phyloP scores from a whole-genome alignment of 768 basidiomycete genomes.

The Tremella fuciformis region DNA sequence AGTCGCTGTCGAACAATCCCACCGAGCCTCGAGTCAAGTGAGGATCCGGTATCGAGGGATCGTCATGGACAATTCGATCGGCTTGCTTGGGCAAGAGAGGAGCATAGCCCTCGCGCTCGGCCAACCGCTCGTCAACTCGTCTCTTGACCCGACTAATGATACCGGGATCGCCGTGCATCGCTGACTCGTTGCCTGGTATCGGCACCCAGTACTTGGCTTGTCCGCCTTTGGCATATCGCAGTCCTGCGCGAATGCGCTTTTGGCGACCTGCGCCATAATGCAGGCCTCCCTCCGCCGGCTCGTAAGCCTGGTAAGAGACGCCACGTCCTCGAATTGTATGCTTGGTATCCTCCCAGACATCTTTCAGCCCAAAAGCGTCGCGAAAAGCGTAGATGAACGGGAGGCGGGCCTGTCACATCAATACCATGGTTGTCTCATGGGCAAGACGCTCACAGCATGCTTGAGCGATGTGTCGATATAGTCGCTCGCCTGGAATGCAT shows the following conservation, averaged over 20 bases:
- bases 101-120: constrained; percentile 65
- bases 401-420: constrained; percentile 60
- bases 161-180: constrained; percentile 42
- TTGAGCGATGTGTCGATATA: constrained; percentile 65
- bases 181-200: constrained; percentile 56
- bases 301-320: constrained; percentile 94
- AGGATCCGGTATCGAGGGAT: constrained; percentile 28
- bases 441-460: constrained; percentile 60
- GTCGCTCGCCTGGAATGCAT: constrained; percentile 87
- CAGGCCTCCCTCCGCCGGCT: constrained; percentile 88
- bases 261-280: constrained; percentile 86
- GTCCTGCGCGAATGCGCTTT: constrained; percentile 80
- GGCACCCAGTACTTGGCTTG: constrained; percentile 95
- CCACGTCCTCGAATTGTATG: constrained; percentile 79
- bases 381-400: constrained; percentile 79
- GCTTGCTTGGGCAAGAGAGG: constrained; percentile 69
- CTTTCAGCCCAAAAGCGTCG: constrained; percentile 81
- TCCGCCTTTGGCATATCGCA: constrained; percentile 88
- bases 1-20: constrained; percentile 44
- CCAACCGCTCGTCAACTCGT: constrained; percentile 46
- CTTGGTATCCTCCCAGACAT: constrained; percentile 81
- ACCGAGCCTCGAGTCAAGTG: constrained; percentile 1
- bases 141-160: constrained; percentile 51
- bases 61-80: constrained; percentile 62
- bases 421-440: constrained; percentile 3